Conservation (phyloP, 805 yeast species). For the Candida endomychidarum region DNA sequence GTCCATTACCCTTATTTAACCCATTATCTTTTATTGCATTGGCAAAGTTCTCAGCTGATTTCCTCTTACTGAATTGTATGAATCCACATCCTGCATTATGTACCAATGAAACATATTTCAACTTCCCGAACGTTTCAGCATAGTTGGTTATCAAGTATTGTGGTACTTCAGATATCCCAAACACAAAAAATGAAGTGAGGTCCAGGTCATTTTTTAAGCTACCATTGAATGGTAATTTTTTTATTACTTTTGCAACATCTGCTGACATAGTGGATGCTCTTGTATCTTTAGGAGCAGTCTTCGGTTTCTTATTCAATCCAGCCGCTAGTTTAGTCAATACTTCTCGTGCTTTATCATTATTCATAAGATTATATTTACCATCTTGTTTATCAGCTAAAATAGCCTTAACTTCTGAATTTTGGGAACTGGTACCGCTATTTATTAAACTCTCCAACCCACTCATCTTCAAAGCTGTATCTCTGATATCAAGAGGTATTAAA, state of each 20-base stretch:
- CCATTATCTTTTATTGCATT: conserved; percentile 22
- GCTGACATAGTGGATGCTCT: background rate
- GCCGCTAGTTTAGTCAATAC: conserved; percentile 51
- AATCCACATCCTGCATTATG: conserved; percentile 67
- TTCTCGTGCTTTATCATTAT: conserved; percentile 41
- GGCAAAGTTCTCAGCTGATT: conserved; percentile 50
- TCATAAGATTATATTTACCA: conserved; percentile 22
- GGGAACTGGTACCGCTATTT: conserved; percentile 18
- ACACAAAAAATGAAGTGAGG: conserved; percentile 65
- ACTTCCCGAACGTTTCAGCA: conserved; percentile 44
- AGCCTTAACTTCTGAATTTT: conserved; percentile 37
- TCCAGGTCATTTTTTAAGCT: conserved; percentile 30
- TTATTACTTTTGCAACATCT: conserved; percentile 53
- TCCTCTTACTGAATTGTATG: conserved; percentile 50
- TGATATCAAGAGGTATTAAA: conserved; percentile 72
- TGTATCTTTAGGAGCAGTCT: background rate
- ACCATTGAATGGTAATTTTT: conserved; percentile 70
- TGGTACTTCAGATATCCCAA: conserved; percentile 69
- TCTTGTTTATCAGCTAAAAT: conserved; percentile 48
- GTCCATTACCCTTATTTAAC: conserved; percentile 26
- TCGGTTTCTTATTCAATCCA: conserved; percentile 19
- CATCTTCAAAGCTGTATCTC: conserved; percentile 79
- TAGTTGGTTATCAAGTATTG: conserved; percentile 57
- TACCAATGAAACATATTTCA: conserved; percentile 50
- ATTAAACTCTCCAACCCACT: conserved; percentile 45